Base-by-base conservation (phyloP, 805 yeast species). In the Wickerhamomyces subpelliculosus region DNA sequence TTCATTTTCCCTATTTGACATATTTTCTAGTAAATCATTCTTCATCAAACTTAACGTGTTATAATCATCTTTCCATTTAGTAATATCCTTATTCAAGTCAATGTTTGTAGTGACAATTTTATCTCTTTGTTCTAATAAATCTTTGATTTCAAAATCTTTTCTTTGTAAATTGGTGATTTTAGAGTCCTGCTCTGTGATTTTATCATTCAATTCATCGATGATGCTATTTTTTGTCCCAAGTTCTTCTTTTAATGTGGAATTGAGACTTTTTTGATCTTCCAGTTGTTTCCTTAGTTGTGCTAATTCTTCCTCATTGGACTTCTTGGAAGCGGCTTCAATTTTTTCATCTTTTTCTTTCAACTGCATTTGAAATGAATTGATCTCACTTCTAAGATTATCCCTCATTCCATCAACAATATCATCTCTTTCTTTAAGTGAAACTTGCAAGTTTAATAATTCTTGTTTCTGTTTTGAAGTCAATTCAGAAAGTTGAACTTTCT, bases 1-100 rank as follows among this genome's bases (percentile, higher is more conserved):
- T 35, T 80, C 88, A 10, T 53, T 53, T 46, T 83, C 88, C 45
- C 81, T 72, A 24, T 78, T 70, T 1, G 82, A 62, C 77, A 84
- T 69, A 49, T 81, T 83, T 16, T 80, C 84, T 12, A 80, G 56
- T 18, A 85, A 58, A 46, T 83, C 88, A 23, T 70, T 65, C 51
- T 82, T 83, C 67, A 78, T 68, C 5, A 52, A 41, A 36, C 51
- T 55, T 27, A 53, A 32, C 35, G 11, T 31, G 45, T 16, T 47
- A 42, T 11, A 51, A 18, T 17, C 49, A 52, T 11, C 41, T 41
- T 13, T 32, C 38, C 35, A 38, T 43, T 41, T 23, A 18, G 19
- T 27, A 31, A 18, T 23, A 34, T 21, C 24, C 10, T 32, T 23
- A 16, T 19, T 32, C 8, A 32, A 12, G 14, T 25, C 26, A 9